phyloP scores from a whole-genome alignment of 345 rosid species.

The Passiflora organensis region DNA sequence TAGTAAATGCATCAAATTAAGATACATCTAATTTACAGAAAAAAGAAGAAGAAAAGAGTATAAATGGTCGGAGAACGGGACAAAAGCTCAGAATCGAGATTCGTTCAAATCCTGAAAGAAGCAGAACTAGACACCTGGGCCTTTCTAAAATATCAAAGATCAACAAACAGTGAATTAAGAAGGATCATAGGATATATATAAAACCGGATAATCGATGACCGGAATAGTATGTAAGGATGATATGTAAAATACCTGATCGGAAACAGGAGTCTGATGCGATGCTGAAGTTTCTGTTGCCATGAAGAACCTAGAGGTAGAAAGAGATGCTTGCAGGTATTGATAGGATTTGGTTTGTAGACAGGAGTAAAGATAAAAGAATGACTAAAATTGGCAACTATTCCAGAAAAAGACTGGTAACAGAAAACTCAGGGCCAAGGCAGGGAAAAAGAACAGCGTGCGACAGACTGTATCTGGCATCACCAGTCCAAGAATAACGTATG shows the following conservation, averaged over 20 bases:
- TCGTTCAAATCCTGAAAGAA: not conserved
- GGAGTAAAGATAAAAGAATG: not conserved
- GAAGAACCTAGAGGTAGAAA: not conserved
- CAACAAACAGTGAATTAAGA: not conserved
- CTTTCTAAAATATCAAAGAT: slow-evolving; percentile 1
- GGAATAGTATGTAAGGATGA: too few species aligned
- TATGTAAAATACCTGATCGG: slow-evolving; percentile 10
- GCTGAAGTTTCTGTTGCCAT: slow-evolving; percentile 15
- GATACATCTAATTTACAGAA: too few species aligned
- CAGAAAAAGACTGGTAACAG: not conserved
- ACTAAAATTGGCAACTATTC: not conserved
- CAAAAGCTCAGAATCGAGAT: not conserved
- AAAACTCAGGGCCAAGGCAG: not conserved
- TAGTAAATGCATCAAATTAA: too few species aligned
- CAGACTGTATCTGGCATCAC: slow-evolving; percentile 29
- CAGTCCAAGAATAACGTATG: slow-evolving; percentile 6
- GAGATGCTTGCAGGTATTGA: not conserved
- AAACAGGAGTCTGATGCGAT: slow-evolving; percentile 9
- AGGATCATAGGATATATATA: not conserved
- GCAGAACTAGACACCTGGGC: slow-evolving; percentile 4
- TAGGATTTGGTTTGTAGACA: not conserved
- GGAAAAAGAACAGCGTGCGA: slow-evolving; percentile 8
- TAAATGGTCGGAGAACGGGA: too few species aligned
- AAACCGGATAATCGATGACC: too few species aligned
- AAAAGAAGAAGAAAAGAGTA: too few species aligned